Conservation (phyloP, 305 asterid species). For the Fraxinus platypoda region DNA sequence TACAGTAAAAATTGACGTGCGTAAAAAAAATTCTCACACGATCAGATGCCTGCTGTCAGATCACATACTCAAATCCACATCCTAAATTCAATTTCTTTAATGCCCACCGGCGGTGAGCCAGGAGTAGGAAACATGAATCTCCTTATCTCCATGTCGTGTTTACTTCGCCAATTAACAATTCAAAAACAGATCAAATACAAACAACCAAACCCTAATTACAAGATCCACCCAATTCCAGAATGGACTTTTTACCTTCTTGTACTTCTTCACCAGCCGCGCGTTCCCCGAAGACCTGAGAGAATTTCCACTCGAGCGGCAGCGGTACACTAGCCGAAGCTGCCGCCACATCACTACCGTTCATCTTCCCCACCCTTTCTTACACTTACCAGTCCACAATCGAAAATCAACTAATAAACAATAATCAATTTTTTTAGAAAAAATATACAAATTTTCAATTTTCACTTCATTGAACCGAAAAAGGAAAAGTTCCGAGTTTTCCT, state of each 20-base stretch:
- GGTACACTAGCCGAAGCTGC: constrained; percentile 83
- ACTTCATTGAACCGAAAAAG: constrained; percentile 35
- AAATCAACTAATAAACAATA: constrained; percentile 22
- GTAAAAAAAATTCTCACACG: neutral
- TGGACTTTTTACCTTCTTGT: constrained; percentile 73
- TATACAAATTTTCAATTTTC: constrained; percentile 21
- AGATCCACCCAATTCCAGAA: constrained; percentile 48
- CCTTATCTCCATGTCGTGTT: constrained; percentile 22
- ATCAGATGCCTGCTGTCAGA: constrained; percentile 30
- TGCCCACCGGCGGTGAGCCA: no score
- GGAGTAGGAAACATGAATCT: constrained; percentile 7
- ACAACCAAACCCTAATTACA: constrained; percentile 41
- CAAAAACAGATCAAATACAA: constrained; percentile 37
- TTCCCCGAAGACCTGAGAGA: constrained; percentile 99
- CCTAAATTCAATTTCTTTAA: constrained; percentile 12
- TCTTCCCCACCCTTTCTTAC: constrained; percentile 40
- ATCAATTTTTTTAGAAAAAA: constrained; percentile 6
- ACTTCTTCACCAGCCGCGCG: constrained; percentile 98
- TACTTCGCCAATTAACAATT: constrained; percentile 28
- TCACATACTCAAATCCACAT: constrained; percentile 30
- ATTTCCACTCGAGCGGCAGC: constrained; percentile 96
- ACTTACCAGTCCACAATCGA: constrained; percentile 15
- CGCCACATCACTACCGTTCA: constrained; percentile 77
- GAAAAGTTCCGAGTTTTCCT: constrained; percentile 19
- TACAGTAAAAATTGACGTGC: neutral